A percentile compares a stretch with the other conserved stretches of the same genome.
Conservation (phyloP, 352 stramenopile genomes). For the Phytophthora ohioensis region DNA sequence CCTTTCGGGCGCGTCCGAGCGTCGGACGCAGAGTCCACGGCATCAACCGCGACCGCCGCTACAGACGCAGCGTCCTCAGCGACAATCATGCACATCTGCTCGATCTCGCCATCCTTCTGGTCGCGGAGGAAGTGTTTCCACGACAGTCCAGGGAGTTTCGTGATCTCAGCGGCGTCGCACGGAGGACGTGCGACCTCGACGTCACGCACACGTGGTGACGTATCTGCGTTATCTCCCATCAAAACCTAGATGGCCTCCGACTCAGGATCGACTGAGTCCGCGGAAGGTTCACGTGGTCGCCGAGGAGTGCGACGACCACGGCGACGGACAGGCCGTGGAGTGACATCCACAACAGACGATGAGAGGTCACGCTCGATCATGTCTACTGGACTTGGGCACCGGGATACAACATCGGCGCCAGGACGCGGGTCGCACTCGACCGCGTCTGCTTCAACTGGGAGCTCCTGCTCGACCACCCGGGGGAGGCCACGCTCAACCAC, state of each 20-base stretch:
- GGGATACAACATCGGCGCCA: slow-evolving; percentile 16
- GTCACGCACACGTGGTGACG: too few species aligned
- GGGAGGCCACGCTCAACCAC: slow-evolving; percentile 1
- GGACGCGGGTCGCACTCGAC: slow-evolving; percentile 5
- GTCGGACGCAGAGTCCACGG: too few species aligned
- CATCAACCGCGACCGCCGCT: too few species aligned
- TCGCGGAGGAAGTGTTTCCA: slow-evolving; percentile 36
- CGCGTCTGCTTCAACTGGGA: slow-evolving; percentile 7
- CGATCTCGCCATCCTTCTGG: slow-evolving; percentile 29
- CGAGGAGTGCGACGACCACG: slow-evolving; percentile 12
- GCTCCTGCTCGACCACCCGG: not conserved
- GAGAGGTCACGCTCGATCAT: slow-evolving; percentile 26
- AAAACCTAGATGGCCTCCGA: too few species aligned
- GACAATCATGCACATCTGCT: slow-evolving; percentile 28
- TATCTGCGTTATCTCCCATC: too few species aligned
- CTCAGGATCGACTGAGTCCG: too few species aligned
- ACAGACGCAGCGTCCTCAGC: too few species aligned
- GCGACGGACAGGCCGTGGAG: slow-evolving; percentile 7
- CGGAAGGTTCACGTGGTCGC: too few species aligned
- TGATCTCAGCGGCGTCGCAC: slow-evolving; percentile 4
- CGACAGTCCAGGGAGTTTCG: not conserved
- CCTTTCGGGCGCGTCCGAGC: too few species aligned
- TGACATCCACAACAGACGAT: slow-evolving; percentile 10
- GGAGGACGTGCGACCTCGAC: not conserved
- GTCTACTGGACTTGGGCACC: slow-evolving; percentile 10